Evolutionary conservation across 352 stramenopile species (phyloP).

Genomic region (Peronospora belbahrii): DNA sequence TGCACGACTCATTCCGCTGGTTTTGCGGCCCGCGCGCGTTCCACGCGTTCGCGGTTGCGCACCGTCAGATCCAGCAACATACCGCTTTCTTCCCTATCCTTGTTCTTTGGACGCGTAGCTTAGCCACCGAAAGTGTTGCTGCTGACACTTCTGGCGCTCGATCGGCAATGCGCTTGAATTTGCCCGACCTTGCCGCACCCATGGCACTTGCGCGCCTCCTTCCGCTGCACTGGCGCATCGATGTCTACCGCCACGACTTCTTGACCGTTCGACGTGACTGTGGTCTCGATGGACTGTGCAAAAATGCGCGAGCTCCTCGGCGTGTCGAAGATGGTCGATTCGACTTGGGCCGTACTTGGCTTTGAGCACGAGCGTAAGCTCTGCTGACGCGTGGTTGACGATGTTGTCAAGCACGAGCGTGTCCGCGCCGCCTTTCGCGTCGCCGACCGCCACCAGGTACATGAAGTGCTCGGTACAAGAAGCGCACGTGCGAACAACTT

Average conservation of each 20-base stretch:
- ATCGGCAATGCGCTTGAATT: too few relatives aligned
- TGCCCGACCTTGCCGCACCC: too few relatives aligned
- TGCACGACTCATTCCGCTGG: too few relatives aligned
- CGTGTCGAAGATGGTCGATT: constrained; percentile 2
- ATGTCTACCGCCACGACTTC: not conserved
- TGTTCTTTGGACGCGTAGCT: too few relatives aligned
- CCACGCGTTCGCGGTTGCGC: too few relatives aligned
- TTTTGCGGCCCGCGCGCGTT: too few relatives aligned
- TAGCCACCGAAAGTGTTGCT: too few relatives aligned
- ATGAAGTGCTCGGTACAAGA: constrained; percentile 4
- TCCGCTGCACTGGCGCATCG: not conserved
- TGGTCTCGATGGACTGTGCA: too few relatives aligned
- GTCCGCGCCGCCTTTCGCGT: not conserved
- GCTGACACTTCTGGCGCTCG: too few relatives aligned
- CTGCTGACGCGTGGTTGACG: constrained; percentile 5
- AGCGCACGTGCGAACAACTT: not conserved
- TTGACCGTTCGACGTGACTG: not conserved
- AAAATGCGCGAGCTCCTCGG: constrained; percentile 1
- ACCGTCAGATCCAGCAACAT: too few relatives aligned
- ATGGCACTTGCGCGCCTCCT: too few relatives aligned
- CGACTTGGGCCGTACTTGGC: constrained; percentile 1
- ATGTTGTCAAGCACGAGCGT: constrained; percentile 7
- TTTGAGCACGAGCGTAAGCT: not conserved
- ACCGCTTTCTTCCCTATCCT: too few relatives aligned
- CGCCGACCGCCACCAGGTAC: not conserved